A percentile compares a stretch with the other conserved stretches of the same genome.
Evolutionary conservation across 257 asterid genomes (phyloP).

Genomic region (Linderniella brevidens): DNA sequence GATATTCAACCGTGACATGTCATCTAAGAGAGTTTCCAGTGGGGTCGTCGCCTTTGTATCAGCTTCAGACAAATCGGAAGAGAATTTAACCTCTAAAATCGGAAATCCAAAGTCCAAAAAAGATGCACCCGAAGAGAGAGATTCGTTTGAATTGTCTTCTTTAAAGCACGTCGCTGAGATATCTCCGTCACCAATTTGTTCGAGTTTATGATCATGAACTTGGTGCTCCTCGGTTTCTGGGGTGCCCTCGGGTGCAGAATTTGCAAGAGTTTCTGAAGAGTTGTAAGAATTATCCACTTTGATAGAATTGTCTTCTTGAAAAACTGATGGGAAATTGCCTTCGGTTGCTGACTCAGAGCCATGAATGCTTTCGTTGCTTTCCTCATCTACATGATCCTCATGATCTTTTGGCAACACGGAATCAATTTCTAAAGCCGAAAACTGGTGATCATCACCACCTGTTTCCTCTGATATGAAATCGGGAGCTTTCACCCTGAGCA

Average conservation of each 20-base stretch:
- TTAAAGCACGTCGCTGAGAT: slow-evolving; percentile 9
- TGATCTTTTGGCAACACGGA: slow-evolving; percentile 12
- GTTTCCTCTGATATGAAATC: slow-evolving; percentile 36
- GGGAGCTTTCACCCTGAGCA: slow-evolving; percentile 35
- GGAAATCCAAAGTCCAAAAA: slow-evolving; percentile 40
- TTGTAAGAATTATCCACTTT: slow-evolving; percentile 12
- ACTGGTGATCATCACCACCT: slow-evolving; percentile 19
- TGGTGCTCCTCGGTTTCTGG: slow-evolving; percentile 7
- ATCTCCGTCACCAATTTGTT: slow-evolving; percentile 7
- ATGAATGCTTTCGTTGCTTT: slow-evolving; percentile 8
- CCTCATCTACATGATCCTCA: slow-evolving; percentile 9
- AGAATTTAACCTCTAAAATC: slow-evolving; percentile 52
- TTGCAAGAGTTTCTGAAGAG: slow-evolving; percentile 9
- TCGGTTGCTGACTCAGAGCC: slow-evolving; percentile 10
- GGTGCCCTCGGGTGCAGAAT: slow-evolving; percentile 13
- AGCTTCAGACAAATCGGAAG: slow-evolving; percentile 11
- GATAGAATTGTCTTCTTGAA: slow-evolving; percentile 1
- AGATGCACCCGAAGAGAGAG: slow-evolving; percentile 17
- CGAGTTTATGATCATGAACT: slow-evolving; percentile 5
- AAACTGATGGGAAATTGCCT: slow-evolving; percentile 8
- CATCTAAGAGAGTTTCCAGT: slow-evolving; percentile 51
- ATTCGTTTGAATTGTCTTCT: slow-evolving; percentile 9
- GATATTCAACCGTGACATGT: slow-evolving; percentile 12
- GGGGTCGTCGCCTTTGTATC: slow-evolving; percentile 15
- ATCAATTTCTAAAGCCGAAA: slow-evolving; percentile 16